Evolutionary conservation across 306 rosid genomes (phyloP).

Genomic region (Sphenostylis stenocarpa): DNA sequence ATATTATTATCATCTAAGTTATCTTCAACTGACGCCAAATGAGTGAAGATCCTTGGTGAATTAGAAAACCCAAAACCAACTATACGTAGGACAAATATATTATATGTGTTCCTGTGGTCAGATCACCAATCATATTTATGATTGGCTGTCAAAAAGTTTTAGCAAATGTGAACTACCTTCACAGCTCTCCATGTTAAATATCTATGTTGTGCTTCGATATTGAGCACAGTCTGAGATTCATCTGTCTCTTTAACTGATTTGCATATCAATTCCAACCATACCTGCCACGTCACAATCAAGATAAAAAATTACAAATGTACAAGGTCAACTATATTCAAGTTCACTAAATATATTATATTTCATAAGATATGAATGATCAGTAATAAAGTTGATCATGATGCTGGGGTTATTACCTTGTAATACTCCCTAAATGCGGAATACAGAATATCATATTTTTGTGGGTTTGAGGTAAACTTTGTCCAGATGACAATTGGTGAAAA

Average conservation of each 20-base stretch:
- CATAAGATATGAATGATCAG: background rate
- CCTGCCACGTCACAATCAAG: conserved; percentile 40
- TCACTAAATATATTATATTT: conserved; percentile 3
- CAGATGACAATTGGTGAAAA: conserved; percentile 97
- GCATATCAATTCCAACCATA: conserved; percentile 66
- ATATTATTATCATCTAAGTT: background rate
- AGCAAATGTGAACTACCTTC: conserved; percentile 54
- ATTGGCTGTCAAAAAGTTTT: background rate
- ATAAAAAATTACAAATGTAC: background rate
- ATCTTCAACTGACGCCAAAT: background rate
- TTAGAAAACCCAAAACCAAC: background rate
- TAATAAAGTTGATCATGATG: background rate
- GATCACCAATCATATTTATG: conserved; percentile 17
- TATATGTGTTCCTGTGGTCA: background rate
- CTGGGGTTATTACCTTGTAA: conserved; percentile 64
- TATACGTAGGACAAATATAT: background rate
- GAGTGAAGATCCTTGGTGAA: background rate
- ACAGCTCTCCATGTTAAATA: conserved; percentile 82
- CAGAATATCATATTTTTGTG: conserved; percentile 53
- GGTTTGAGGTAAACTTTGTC: conserved; percentile 76
- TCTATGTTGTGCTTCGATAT: conserved; percentile 83
- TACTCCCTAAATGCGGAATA: conserved; percentile 82
- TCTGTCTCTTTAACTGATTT: conserved; percentile 56
- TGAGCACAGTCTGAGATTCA: conserved; percentile 45
- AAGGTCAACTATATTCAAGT: conserved; percentile 12